Base-by-base conservation (phyloP, 2,329 filamentous ascomycete species). In the Trichophyton mentagrophytes region DNA sequence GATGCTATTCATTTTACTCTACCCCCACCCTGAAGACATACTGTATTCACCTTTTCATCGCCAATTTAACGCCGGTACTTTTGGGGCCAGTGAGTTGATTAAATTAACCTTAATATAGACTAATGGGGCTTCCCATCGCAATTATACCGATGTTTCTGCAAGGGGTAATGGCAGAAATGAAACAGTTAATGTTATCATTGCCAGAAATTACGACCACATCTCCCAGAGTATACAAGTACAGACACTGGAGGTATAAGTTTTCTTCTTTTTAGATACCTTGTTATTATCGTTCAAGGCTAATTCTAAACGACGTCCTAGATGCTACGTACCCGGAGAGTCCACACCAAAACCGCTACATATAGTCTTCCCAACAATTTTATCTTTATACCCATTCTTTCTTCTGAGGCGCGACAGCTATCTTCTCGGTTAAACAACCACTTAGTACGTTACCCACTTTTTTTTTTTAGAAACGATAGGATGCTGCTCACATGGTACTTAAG, bases 111-210 rank as follows among this genome's bases (percentile, higher is more conserved):
- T 30, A 8, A 22, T 15, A 13, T 27, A 25, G 20, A 20, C 9
- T 5, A 17, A 27, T 36, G 51, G 33, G 3, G 25, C 13, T 20
- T 9, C 27, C 15, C 51, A 15, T 1, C 27, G 51, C 33, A n/a
- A 11, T 11, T 22, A 20, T 13, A n/a, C 15, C 27, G 27, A 27
- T 20, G 13, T 11, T n/a, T 36, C 27, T 17, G 20, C 11, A 27
- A n/a, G 9, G 8, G 22, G 33, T 3, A 20, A 47, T 36, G 79
- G 82, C 62, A 75, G 75, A 61, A 76, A 75, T 57, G 78, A 79
- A 59, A 88, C 95, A 65, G 87, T 90, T 64, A 90, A 95, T 73
- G 79, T 96, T 9, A 79, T 97, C 22, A 81, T 99, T 59, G 89
- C 88, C 1, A 87, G 85, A 66, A 84, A 95, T 69, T 82, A 97